phyloP scores from a whole-genome alignment of 192 early-diverging fungal species.

The Coemansia guatemalensis region DNA sequence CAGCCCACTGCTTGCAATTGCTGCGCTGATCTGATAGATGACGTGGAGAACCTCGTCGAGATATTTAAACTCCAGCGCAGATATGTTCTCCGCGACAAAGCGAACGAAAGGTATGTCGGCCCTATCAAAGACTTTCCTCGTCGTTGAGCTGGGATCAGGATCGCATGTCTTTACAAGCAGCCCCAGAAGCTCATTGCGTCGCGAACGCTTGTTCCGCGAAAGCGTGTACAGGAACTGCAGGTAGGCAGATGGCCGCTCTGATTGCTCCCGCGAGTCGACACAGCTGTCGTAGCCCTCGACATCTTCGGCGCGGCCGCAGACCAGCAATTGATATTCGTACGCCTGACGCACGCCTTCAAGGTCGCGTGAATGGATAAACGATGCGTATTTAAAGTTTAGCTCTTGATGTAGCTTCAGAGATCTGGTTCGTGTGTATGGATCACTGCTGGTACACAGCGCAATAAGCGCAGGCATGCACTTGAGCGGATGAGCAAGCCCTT shows the following conservation, averaged over 20 bases:
- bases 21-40: slow-evolving; percentile 69
- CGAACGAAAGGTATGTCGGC: slow-evolving; percentile 61
- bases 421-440: slow-evolving; percentile 64
- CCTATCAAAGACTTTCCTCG: slow-evolving; percentile 8
- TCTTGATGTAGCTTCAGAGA: slow-evolving; percentile 72
- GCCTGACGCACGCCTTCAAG: slow-evolving; percentile 72
- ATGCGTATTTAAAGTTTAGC: slow-evolving; percentile 80
- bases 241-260: slow-evolving; percentile 54
- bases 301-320: slow-evolving; percentile 23
- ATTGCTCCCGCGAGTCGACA: slow-evolving; percentile 22
- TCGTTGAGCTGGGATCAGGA: slow-evolving; percentile 43
- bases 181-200: slow-evolving; percentile 73
- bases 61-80: slow-evolving; percentile 75
- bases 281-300: slow-evolving; percentile 50
- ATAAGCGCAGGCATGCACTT: slow-evolving; percentile 88
- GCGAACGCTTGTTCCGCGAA: slow-evolving; percentile 61
- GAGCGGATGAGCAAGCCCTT: slow-evolving; percentile 88
- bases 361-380: slow-evolving; percentile 82
- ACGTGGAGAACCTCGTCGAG: slow-evolving; percentile 80
- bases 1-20: slow-evolving; percentile 71
- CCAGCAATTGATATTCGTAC: slow-evolving; percentile 69
- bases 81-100: slow-evolving; percentile 84
- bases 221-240: slow-evolving; percentile 69
- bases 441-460: slow-evolving; percentile 75
- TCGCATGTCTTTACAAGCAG: slow-evolving; percentile 71